A percentile compares a stretch with the other conserved stretches of the same genome.
Evolutionary conservation across 1,284 basidiomycete species (phyloP).

Genomic region (Anthracocystis panici-leucophaei): DNA sequence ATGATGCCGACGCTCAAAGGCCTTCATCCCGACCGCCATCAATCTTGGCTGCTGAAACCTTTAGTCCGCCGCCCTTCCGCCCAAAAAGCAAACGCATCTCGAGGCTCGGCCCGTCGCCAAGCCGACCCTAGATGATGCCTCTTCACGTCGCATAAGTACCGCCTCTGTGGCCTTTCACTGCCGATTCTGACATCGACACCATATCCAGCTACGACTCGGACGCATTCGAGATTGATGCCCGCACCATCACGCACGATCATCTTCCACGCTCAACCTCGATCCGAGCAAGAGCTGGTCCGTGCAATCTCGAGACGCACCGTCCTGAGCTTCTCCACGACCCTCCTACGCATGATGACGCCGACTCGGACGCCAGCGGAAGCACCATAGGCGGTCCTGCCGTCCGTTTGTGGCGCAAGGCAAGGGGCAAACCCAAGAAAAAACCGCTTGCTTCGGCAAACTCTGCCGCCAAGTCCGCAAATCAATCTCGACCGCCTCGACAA

Average conservation of each 20-base stretch:
- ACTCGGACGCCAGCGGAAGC: slow-evolving; percentile 51
- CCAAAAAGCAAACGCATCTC: slow-evolving; percentile 19
- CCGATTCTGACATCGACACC: slow-evolving; percentile 33
- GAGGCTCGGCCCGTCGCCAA: background rate
- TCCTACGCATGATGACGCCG: slow-evolving; percentile 24
- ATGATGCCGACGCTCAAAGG: slow-evolving; percentile 19
- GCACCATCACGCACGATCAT: slow-evolving; percentile 18
- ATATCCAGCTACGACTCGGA: slow-evolving; percentile 43
- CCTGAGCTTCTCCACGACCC: slow-evolving; percentile 51
- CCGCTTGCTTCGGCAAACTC: background rate
- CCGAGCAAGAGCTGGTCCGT: background rate
- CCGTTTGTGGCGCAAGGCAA: slow-evolving; percentile 52
- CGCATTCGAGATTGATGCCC: slow-evolving; percentile 22
- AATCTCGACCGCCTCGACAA: slow-evolving; percentile 11
- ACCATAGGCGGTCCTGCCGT: slow-evolving; percentile 55
- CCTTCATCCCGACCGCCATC: slow-evolving; percentile 16
- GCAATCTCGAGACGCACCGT: slow-evolving; percentile 39
- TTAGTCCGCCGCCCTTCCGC: slow-evolving; percentile 58
- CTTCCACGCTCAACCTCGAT: slow-evolving; percentile 29
- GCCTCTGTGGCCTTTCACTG: slow-evolving; percentile 48
- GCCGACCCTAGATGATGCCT: background rate
- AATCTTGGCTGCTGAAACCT: slow-evolving; percentile 49
- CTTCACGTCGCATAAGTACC: slow-evolving; percentile 30
- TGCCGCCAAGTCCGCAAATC: background rate
- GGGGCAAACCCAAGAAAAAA: slow-evolving; percentile 49